Conservation (phyloP, 2,329 filamentous ascomycete genomes). For the Ophioceras dolichostomum region DNA sequence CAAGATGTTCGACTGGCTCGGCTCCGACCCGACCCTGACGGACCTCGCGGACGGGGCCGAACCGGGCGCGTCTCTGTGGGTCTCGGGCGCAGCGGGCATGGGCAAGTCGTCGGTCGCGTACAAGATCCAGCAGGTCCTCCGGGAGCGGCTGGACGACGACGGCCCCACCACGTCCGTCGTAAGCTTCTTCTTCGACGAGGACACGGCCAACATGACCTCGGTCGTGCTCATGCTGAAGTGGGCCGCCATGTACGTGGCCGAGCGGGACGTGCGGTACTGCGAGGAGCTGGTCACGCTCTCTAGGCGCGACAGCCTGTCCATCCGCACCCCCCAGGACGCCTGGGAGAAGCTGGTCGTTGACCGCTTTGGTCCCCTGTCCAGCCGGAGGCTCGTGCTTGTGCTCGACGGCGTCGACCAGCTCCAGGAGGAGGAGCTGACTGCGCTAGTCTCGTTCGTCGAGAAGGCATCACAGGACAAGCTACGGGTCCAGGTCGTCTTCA, state of each 20-base stretch:
- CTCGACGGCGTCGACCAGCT: constrained; percentile 1
- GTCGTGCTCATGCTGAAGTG: constrained; percentile 1
- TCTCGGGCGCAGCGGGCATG: not conserved
- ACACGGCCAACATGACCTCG: not conserved
- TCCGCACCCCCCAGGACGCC: not conserved
- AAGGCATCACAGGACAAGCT: not conserved
- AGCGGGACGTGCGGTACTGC: constrained; percentile 1
- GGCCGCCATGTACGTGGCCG: constrained; percentile 1
- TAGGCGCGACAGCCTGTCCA: not conserved
- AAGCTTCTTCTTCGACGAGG: constrained; percentile 4
- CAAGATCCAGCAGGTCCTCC: not conserved
- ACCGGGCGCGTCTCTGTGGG: not conserved
- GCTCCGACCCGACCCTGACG: not conserved
- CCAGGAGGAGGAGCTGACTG: not conserved
- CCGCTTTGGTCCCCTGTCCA: not conserved
- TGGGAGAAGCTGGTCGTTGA: not conserved
- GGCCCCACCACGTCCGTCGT: constrained; percentile 1
- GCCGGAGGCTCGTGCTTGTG: constrained; percentile 1
- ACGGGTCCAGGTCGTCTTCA: not conserved
- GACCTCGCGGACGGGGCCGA: not conserved
- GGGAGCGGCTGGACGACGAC: not conserved
- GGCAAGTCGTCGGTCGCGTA: not conserved
- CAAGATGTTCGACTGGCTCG: constrained; percentile 2
- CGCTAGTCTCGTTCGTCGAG: not conserved
- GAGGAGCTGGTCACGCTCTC: constrained; percentile 1